Percentiles rank a stretch among this genome's conserved stretches.
phyloP scores from a whole-genome alignment of 1,284 basidiomycete genomes.

The Mixia osmundae region DNA sequence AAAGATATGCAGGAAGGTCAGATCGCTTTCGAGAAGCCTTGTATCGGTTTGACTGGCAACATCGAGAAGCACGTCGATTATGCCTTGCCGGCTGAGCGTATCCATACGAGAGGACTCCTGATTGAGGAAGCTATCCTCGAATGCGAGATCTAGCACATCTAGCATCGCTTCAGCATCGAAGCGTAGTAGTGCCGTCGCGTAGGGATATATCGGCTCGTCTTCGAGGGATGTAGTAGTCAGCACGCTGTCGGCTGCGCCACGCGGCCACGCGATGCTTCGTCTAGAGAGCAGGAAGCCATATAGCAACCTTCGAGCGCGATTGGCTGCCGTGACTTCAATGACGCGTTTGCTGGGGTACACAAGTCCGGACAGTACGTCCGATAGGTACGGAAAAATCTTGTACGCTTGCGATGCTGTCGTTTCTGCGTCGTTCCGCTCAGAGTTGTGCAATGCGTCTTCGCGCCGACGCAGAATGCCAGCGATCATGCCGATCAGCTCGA shows the following conservation, averaged over 20 bases:
- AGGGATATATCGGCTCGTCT: constrained; percentile 39
- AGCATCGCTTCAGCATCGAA: constrained; percentile 90
- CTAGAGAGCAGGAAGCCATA: constrained; percentile 16
- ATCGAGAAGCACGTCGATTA: constrained; percentile 67
- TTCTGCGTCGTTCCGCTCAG: constrained; percentile 27
- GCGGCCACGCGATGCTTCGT: constrained; percentile 24
- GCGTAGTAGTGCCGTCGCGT: constrained; percentile 53
- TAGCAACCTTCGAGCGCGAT: constrained; percentile 32
- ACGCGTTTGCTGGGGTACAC: constrained; percentile 65
- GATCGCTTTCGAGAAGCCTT: constrained; percentile 31
- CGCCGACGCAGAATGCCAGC: constrained; percentile 36
- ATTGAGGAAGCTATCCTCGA: constrained; percentile 68
- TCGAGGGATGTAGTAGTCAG: constrained; percentile 9
- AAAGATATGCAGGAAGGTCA: constrained; percentile 79
- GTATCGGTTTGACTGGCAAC: constrained; percentile 28
- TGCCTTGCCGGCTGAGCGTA: constrained; percentile 44
- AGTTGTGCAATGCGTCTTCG: constrained; percentile 1
- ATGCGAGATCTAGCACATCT: constrained; percentile 77
- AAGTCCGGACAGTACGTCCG: constrained; percentile 56
- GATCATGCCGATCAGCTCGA: constrained; percentile 56
- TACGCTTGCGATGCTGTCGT: constrained; percentile 49
- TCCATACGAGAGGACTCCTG: constrained; percentile 21
- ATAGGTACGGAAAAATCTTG: constrained; percentile 82
- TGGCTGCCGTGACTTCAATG: constrained; percentile 37
- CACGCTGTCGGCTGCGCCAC: constrained; percentile 33